Base-by-base conservation (phyloP, 2,329 filamentous ascomycete genomes). In the Microsporum canis region DNA sequence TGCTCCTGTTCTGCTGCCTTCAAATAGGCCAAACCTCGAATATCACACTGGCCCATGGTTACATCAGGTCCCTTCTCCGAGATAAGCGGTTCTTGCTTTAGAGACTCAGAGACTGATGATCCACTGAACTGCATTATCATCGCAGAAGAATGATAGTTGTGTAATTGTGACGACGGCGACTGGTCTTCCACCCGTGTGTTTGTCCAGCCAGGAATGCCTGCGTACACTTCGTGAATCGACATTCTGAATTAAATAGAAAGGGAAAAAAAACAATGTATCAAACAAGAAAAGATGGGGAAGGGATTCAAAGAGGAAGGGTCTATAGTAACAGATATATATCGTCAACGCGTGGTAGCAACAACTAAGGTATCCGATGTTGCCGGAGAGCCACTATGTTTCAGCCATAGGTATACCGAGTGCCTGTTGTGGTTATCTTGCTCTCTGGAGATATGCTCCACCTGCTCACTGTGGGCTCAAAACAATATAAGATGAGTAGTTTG, bases 21-120 rank as follows among this genome's bases (percentile, higher is more conserved):
- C 33, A 57, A 39, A 57, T 38, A 57, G 17, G 55, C 55, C 55
- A 57, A 38, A 23, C 55, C 55, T 38, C 55, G 33, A 41, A 57
- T 57, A 41, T 57, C 55, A 33, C 55, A 57, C 8, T 38, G 55
- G n/a, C n/a, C 38, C 38, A 39, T n/a, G 23, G 41, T 3, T 14
- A 10, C 41, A 59, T 59, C 17, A 5, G 8, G 4, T 4, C 34
- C 34, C 23, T 29, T 36, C 14, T 12, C 17, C 23, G 51, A 29
- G 31, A n/a, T 55, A 6, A 34, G 14, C 14, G 39, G 57, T 34
- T 59, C 57, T 36, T 14, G 38, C 39, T 59, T 59, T 14, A 59
- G n/a, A 5, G 57, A 5, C 27, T 59, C 57, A 8, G 57, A 5
- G 3, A 59, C 47, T 38, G 39, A 14, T 3, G 57, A 45, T 29